Evolutionary conservation across 2,329 filamentous ascomycete genomes (phyloP), one percentile per base, ranked within the genome.

Genomic region (Plectosphaerella sp.): DNA sequence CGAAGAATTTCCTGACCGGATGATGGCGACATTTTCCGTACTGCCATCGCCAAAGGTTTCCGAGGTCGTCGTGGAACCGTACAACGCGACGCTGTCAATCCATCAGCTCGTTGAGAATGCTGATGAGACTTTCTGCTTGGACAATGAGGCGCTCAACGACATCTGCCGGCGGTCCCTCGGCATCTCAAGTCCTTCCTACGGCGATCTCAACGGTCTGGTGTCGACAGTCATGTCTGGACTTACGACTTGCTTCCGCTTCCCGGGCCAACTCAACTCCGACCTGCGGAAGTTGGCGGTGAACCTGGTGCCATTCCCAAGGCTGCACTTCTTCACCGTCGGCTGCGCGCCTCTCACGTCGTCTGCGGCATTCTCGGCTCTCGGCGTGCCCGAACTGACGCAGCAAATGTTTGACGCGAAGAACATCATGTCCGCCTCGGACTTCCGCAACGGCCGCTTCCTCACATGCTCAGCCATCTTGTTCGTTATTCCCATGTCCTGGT

Each of bases 391-490:
- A 83, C 84, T 99, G 74, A 97, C 94, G 67, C 94, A 97, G 83
- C 94, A 99, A 78, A 97, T 99, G 91, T 99, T 96, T 82, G 94
- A 99, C 82, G 93, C 94, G 68, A 97, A 97, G 91, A 99, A 99
- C 87, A 97, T 99, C 92, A 99, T 99, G 94, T 92, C 94, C 78
- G 94, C 94, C 60, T 95, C 92, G 58, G 94, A 99, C 81, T 99
- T 97, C 91, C 90, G 94, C 67, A 97, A 97, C 76, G 94, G 94
- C 74, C 93, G 94, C 68, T 99, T 97, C 83, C 86, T 99, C 69
- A 99, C 94, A 64, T 99, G 94, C 87, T 97, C 88, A 73, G 92
- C 94, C 72, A 96, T 99, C 78, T 99, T 99, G 84, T 87, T 73
- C 75, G 84, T 78, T 57, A 5, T 14, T 22, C 41, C 11, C 9